Evolutionary conservation across 495 filamentous ascomycete species (phyloP), one percentile per base, ranked within the genome.

Genomic region (Tuber indicum): DNA sequence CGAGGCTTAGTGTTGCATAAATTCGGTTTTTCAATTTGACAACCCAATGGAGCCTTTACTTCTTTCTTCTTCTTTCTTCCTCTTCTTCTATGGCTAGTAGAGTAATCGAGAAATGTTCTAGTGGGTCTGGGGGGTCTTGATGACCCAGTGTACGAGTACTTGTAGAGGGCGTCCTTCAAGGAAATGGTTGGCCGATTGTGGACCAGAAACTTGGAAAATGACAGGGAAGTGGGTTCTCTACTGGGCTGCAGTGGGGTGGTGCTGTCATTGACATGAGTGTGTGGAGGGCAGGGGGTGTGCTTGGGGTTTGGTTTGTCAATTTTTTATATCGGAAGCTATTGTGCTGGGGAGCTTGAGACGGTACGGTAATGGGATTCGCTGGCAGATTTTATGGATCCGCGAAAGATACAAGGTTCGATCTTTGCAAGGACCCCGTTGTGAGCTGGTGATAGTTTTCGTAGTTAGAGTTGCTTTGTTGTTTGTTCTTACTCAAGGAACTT

Each of bases 1-100:
- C 14, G 49, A 46, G 44, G 44, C 52, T n/a, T 74, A 72, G n/a
- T 66, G 58, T 66, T 66, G 58, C 58, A 66, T 66, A 32, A 66
- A 36, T 36, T 66, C 17, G 36, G 41, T n/a, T 14, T 42, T 72
- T 72, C 32, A 43, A 72, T 72, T 16, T 72, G 21, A 23, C 41
- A 43, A 46, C 23, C 21, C 44, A 26, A 66, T 66, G 58, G 70
- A 73, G 39, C 70, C 72, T 58, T 72, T 39, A 23, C 73, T 47
- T 78, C 66, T 49, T 49, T 77, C 46, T 21, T 47, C 49, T 14
- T 70, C 75, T 47, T 14, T 70, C 75, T 47, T 62, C 21, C 77
- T 49, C 26, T 70, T 70, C 58, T 74, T 72, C 70, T 69, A 71
- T 77, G 41, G 71, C 44, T 72, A n/a, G 23, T 46, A 72, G 71